Base-by-base conservation (phyloP, 1,284 basidiomycete genomes). In the Tremellales sp. region DNA sequence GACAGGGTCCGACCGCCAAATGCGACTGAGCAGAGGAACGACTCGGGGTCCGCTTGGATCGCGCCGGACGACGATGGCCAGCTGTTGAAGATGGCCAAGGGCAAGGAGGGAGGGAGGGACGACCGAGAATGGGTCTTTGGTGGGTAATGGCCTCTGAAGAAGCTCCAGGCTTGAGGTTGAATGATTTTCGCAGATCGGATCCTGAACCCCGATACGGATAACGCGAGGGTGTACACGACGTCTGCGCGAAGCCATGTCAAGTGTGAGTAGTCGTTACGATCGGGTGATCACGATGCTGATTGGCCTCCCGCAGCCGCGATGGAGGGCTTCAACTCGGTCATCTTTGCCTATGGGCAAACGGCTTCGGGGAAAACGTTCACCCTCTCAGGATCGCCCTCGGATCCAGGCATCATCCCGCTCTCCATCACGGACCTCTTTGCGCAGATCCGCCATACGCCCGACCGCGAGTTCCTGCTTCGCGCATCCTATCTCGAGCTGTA, bases 401-500 rank as follows among this genome's bases (percentile, higher is more conserved):
- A 97, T 58, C 91, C 91, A 0, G 94, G 94, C 48, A 93, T 98
- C 54, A 97, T 97, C 50, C 91, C 93, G 0, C 82, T 88, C 22
- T 84, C 93, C 0, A 87, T 98, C n/a, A 50, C 66, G 1, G 71
- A 79, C 51, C 73, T 78, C 25, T 78, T 78, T 52, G 57, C 68
- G 2, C 74, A 75, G 47, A 77, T 76, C 40, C 68, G 71, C 9
- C 53, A 65, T 5, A 71, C 65, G 2, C 65, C 66, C 5, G 58
- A 68, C 48, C 79, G 91, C 46, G 94, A 97, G 71, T 97, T 92
- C 70, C 81, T 98, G 12, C 79, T 98, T 1, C 83, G 94, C 9
- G 93, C 90, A 57, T 91, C 87, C 3, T 97, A 97, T 68, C 81
- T 97, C 36, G 93, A 97, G 63, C 91, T 97, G 44, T 97, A 97